A percentile compares a stretch with the other conserved stretches of the same genome.
Conservation (phyloP, 2,329 filamentous ascomycete genomes). For the Rutstroemia sp. region DNA sequence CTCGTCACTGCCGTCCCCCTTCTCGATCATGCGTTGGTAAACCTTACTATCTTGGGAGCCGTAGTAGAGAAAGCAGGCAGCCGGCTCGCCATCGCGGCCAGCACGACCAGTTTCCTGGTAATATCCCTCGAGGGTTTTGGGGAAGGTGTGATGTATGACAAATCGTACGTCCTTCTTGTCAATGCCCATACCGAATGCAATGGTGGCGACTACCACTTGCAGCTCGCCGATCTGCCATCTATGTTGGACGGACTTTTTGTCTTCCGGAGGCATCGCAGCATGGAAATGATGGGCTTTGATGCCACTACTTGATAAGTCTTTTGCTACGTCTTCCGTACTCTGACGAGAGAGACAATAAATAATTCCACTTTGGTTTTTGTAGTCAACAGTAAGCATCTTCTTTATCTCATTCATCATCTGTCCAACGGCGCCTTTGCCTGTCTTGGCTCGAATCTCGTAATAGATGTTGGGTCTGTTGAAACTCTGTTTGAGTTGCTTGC, state of each 20-base stretch:
- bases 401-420: constrained; percentile 42
- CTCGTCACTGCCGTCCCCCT: constrained; percentile 66
- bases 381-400: constrained; percentile 61
- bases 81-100: constrained; percentile 80
- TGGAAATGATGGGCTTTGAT: constrained; percentile 83
- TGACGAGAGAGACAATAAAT: constrained; percentile 87
- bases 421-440: constrained; percentile 30
- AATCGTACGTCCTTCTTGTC: constrained; percentile 96
- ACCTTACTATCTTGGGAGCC: constrained; percentile 68
- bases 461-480: constrained; percentile 95
- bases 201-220: constrained; percentile 93
- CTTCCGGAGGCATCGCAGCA: constrained; percentile 61
- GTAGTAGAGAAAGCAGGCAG: constrained; percentile 87
- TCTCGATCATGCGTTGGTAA: constrained; percentile 73
- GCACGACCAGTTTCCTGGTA: constrained; percentile 97
- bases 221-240: constrained; percentile 74
- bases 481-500: constrained; percentile 78
- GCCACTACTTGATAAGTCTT: constrained; percentile 52
- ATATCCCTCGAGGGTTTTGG: constrained; percentile 94
- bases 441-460: constrained; percentile 67
- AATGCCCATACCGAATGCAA: constrained; percentile 99
- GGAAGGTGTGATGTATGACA: constrained; percentile 86
- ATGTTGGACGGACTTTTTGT: constrained; percentile 66
- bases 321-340: constrained; percentile 72
- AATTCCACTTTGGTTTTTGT: constrained; percentile 72